A percentile compares a stretch with the other conserved stretches of the same genome.
phyloP scores from a whole-genome alignment of 2,329 filamentous ascomycete genomes.

The Dactylellina haptotyla region DNA sequence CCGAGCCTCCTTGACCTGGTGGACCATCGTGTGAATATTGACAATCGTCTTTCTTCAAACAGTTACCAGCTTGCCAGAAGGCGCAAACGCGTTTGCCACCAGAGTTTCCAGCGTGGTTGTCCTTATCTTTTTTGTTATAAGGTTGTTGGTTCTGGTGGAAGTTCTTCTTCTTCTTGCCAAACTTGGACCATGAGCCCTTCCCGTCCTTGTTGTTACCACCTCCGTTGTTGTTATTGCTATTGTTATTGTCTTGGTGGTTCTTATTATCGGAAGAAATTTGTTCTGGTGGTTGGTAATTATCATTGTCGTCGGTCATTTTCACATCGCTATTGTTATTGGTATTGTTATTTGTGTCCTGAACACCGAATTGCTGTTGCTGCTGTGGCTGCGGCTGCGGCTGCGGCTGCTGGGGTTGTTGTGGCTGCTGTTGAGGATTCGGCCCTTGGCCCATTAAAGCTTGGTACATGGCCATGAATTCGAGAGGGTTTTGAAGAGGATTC shows the following conservation, averaged over 20 bases:
- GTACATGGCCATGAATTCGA: constrained; percentile 52
- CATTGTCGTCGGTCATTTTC: constrained; percentile 46
- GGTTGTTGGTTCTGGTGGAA: constrained; percentile 42
- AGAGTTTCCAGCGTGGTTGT: constrained; percentile 6
- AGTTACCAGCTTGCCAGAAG: constrained; percentile 52
- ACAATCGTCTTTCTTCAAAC: constrained; percentile 49
- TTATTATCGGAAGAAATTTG: constrained; percentile 31
- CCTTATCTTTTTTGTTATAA: constrained; percentile 46
- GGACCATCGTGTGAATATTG: constrained; percentile 53
- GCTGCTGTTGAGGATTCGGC: constrained; percentile 1
- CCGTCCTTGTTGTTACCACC: constrained; percentile 24
- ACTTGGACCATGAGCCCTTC: constrained; percentile 50
- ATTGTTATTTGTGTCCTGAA: constrained; percentile 17
- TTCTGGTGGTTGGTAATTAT: constrained; percentile 42
- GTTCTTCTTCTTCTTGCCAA: constrained; percentile 52
- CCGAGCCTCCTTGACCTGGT: constrained; percentile 44
- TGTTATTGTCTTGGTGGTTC: constrained; percentile 32
- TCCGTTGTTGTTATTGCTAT: constrained; percentile 8
- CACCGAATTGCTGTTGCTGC: constrained; percentile 6
- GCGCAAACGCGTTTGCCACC: constrained; percentile 43
- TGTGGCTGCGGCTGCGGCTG: too few species aligned
- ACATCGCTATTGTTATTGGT: constrained; percentile 6
- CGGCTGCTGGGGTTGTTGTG: not conserved
- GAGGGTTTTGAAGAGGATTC: constrained; percentile 38
- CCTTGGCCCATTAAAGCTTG: constrained; percentile 36